Evolutionary conservation across 1,139 yeast species (phyloP).

Genomic region (Blastobotrys serpentis): DNA sequence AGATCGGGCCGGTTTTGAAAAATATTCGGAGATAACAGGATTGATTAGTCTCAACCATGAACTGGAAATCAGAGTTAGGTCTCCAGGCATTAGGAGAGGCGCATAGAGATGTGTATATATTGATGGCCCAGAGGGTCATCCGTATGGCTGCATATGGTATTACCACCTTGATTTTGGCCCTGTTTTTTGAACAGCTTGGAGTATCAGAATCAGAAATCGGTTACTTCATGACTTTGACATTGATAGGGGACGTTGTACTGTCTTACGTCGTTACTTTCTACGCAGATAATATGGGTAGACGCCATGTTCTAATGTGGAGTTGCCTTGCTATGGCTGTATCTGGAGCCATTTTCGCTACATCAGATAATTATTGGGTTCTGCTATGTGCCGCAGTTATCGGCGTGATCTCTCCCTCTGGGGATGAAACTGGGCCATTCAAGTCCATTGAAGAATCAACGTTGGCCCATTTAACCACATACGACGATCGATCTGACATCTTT

Average conservation of each 20-base stretch:
- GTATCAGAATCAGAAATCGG: constrained; percentile 66
- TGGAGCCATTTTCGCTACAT: constrained; percentile 61
- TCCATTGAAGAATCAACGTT: constrained; percentile 83
- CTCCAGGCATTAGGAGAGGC: constrained; percentile 21
- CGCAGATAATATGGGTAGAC: constrained; percentile 73
- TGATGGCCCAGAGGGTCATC: constrained; percentile 69
- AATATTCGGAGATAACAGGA: background rate
- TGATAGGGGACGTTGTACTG: constrained; percentile 73
- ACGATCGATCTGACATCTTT: constrained; percentile 69
- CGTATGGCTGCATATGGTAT: constrained; percentile 78
- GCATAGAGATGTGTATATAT: constrained; percentile 54
- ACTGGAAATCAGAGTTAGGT: constrained; percentile 20
- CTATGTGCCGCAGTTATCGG: constrained; percentile 65
- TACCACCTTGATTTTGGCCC: constrained; percentile 75
- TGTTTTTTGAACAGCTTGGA: constrained; percentile 59
- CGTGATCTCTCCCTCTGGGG: constrained; percentile 85
- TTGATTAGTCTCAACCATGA: constrained; percentile 3
- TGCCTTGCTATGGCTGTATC: constrained; percentile 67
- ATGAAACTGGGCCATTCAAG: constrained; percentile 90
- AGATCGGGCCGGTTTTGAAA: background rate
- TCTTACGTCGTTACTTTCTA: constrained; percentile 75
- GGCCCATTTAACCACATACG: constrained; percentile 72
- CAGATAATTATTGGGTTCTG: constrained; percentile 53
- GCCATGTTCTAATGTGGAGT: constrained; percentile 64
- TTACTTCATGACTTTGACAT: constrained; percentile 75